Conservation (phyloP, 2,329 filamentous ascomycete genomes). For the Colletotrichum horii region DNA sequence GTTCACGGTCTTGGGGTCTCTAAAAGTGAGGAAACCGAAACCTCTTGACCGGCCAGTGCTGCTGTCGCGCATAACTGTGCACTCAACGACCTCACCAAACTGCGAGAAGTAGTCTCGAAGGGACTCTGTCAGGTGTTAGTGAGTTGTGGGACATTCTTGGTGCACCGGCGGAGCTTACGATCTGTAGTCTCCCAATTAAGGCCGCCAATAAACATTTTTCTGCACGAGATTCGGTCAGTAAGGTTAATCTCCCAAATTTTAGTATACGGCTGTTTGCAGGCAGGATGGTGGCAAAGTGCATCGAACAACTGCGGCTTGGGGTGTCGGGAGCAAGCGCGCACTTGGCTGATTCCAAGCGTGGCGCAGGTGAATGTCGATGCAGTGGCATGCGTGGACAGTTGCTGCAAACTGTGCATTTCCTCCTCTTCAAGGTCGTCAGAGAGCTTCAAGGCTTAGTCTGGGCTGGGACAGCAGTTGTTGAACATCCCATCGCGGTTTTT, state of each 20-base stretch:
- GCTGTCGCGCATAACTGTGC: slow-evolving; percentile 98
- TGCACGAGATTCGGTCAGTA: slow-evolving; percentile 43
- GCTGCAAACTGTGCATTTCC: neutral
- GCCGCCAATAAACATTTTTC: slow-evolving; percentile 99
- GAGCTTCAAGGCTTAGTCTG: neutral
- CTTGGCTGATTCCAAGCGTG: neutral
- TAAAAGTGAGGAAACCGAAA: slow-evolving; percentile 98
- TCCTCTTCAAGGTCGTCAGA: neutral
- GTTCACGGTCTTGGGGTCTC: slow-evolving; percentile 96
- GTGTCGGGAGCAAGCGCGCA: neutral
- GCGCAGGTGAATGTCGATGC: neutral
- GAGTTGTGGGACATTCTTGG: slow-evolving; percentile 7
- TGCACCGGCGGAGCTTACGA: slow-evolving; percentile 64
- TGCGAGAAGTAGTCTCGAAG: slow-evolving; percentile 97
- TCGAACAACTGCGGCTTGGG: neutral
- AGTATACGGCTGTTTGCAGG: neutral
- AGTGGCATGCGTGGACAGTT: neutral
- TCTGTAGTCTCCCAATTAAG: slow-evolving; percentile 99
- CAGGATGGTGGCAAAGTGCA: neutral
- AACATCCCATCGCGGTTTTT: neutral
- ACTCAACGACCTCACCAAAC: slow-evolving; percentile 96
- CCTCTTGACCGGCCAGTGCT: slow-evolving; percentile 92
- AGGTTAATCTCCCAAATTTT: neutral
- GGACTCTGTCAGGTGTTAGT: slow-evolving; percentile 69
- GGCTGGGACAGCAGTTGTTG: neutral